Conservation (phyloP, 2,329 filamentous ascomycete species). For the Penicillium crustosum region DNA sequence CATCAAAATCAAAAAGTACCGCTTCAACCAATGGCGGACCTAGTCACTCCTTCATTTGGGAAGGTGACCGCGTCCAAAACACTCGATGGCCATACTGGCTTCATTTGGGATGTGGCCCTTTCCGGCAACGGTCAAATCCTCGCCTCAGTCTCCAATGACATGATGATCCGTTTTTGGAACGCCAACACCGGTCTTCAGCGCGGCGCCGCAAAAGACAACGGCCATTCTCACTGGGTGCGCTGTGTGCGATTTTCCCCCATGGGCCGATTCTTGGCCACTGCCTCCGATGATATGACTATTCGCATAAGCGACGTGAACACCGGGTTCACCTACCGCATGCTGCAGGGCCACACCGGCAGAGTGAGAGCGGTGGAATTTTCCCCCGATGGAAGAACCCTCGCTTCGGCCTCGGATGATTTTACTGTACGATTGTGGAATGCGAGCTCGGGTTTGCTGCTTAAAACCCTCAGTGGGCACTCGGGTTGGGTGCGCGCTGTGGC, state of each 20-base stretch:
- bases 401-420: slow-evolving; percentile 10
- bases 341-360: slow-evolving; percentile 10
- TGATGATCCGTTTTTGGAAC: slow-evolving; percentile 14
- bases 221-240: slow-evolving; percentile 11
- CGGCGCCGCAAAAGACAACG: slow-evolving; percentile 8
- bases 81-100: slow-evolving; percentile 10
- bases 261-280: slow-evolving; percentile 8
- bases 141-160: slow-evolving; percentile 12
- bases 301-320: slow-evolving; percentile 12
- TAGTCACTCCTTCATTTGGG: not conserved
- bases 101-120: slow-evolving; percentile 9
- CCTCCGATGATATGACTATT: slow-evolving; percentile 12
- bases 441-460: slow-evolving; percentile 1
- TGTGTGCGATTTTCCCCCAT: slow-evolving; percentile 9
- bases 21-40: slow-evolving; percentile 1
- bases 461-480: not conserved
- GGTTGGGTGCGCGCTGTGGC: slow-evolving; percentile 12
- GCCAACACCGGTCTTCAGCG: slow-evolving; percentile 12
- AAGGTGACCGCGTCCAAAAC: slow-evolving; percentile 2
- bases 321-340: slow-evolving; percentile 11
- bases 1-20: not conserved
- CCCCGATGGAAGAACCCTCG: slow-evolving; percentile 7
- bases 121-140: slow-evolving; percentile 9
- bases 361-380: slow-evolving; percentile 11
- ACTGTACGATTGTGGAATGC: slow-evolving; percentile 10